Base-by-base conservation (phyloP, 208 protist genomes). In the Histomonas meleagridis region DNA sequence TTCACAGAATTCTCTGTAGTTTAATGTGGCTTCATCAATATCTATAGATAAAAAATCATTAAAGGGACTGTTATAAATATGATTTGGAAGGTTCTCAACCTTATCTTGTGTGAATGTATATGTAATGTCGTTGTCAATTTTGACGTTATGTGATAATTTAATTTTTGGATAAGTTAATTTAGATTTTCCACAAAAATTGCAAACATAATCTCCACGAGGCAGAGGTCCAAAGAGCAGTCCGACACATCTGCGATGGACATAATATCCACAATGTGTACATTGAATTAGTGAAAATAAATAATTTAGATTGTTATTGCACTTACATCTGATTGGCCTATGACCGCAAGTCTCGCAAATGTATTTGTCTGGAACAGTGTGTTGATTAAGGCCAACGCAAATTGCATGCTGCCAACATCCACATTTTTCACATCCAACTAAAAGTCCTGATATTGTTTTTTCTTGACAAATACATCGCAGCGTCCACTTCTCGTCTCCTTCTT, bases 401-500 rank as follows among this genome's bases (percentile, higher is more conserved):
- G 76, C 76, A 55, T 86, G 76, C 46, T 86, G 76, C 76, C 76
- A 86, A 48, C 76, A 86, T 38, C 46, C 76, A 38, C 76, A 86
- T 55, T 86, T 43, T 35, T 86, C 76, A 48, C 76, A 86, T 26
- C 43, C 76, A 28, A 86, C 76, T 10, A 86, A 46, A 38, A 86
- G 46, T 10, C 76, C 76, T 38, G 18, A 26, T 55, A 16, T 46
- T 1, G 76, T 51, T 55, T 86, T 86, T 55, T 51, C 38, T n/a
- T 86, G 26, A 16, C 76, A 86, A 38, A 86, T 46, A 28, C 76
- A 86, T 26, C 32, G 76, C 9, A 86, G 46, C 23, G 43, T 86
- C 76, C 76, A 86, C 9, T 40, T 40, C 5, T 86, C 76, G 7
- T 3, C 23, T 32, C 76, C 76, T n/a, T n/a, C n/a, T 28, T 86